Base-by-base conservation (phyloP, 164 flowering plant species). In the Piper longum region DNA sequence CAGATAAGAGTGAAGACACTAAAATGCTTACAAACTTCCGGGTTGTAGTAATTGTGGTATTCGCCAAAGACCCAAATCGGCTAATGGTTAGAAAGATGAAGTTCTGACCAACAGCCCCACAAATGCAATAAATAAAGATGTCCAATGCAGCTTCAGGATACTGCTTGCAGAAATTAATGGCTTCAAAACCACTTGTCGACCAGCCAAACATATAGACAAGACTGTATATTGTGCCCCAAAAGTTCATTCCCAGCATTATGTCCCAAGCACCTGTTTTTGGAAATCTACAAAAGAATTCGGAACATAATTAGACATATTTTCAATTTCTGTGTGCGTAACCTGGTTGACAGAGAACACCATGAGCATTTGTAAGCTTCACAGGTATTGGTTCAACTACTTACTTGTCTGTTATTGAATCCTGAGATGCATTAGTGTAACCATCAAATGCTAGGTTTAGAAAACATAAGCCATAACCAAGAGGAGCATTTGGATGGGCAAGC, bases 61-160 rank as follows among this genome's bases (percentile, higher is more conserved):
- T 91, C 48, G 96, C 85, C 13, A 95, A 82, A 36, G 99, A 95
- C 56, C 99, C 97, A 57, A 95, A 95, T 57, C 87, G 82, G 68
- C 93, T 88, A 26, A 95, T 95, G 61, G 99, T 91, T 52, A 95
- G 64, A 71, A 95, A 95, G 71, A 95, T 95, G 83, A 95, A 95
- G 69, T 95, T 95, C 73, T 95, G 99, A 48, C 99, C 99, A 8
- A 95, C 90, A 14, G 97, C 97, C 7, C 99, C 99, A 71, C 99
- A 91, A 2, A 91, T 78, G 66, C 99, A 95, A 71, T 74, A 95
- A 68, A 87, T 72, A 42, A 95, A 68, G 69, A 95, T 91, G 77
- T 95, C 99, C 97, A 95, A 88, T 41, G 93, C 96, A 55, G 88
- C 99, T 68, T 95, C 99, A 4, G 99, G 99, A 66, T 95, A 84